A percentile compares a stretch with the other conserved stretches of the same genome.
phyloP scores from a whole-genome alignment of 164 flowering plant genomes.

The Cinnamomum chago region DNA sequence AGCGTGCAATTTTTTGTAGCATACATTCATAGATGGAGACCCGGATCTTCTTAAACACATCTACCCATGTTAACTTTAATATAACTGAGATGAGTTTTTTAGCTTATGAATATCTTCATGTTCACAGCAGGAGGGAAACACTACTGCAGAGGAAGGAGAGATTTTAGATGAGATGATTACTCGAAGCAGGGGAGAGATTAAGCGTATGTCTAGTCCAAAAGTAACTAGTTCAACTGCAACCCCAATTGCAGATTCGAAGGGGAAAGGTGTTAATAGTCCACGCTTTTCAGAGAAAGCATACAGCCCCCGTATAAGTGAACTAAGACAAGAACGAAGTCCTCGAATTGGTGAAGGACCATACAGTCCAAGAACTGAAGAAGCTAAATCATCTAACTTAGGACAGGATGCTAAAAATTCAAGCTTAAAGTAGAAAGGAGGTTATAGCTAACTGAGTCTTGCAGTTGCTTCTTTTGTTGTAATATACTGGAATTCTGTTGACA shows the following conservation, averaged over 20 bases:
- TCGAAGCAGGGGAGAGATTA: slow-evolving; percentile 88
- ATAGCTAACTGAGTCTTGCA: background rate
- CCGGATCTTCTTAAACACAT: background rate
- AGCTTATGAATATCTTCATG: background rate
- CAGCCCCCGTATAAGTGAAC: slow-evolving; percentile 69
- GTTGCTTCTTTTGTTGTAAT: background rate
- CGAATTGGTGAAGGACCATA: slow-evolving; percentile 24
- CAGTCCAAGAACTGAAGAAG: slow-evolving; percentile 49
- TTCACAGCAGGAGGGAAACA: slow-evolving; percentile 48
- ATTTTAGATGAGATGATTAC: slow-evolving; percentile 78
- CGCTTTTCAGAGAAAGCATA: slow-evolving; percentile 35
- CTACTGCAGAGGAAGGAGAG: slow-evolving; percentile 61
- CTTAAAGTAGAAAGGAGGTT: slow-evolving; percentile 7
- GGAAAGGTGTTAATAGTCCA: slow-evolving; percentile 50
- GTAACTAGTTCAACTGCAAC: slow-evolving; percentile 79
- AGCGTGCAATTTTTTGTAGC: too few species aligned
- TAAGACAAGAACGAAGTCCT: slow-evolving; percentile 53
- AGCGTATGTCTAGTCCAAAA: slow-evolving; percentile 65
- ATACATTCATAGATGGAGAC: background rate
- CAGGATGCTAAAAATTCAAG: slow-evolving; percentile 33
- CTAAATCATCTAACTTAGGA: slow-evolving; percentile 48
- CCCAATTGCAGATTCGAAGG: slow-evolving; percentile 42
- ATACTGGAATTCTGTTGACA: slow-evolving; percentile 7
- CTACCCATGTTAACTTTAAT: background rate
- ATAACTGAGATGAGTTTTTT: background rate